These are phyloP conservation scores for Wickerhamiella australiensis DNA, from an alignment of 805 yeast species.

Conservation along the genomic window DNA sequence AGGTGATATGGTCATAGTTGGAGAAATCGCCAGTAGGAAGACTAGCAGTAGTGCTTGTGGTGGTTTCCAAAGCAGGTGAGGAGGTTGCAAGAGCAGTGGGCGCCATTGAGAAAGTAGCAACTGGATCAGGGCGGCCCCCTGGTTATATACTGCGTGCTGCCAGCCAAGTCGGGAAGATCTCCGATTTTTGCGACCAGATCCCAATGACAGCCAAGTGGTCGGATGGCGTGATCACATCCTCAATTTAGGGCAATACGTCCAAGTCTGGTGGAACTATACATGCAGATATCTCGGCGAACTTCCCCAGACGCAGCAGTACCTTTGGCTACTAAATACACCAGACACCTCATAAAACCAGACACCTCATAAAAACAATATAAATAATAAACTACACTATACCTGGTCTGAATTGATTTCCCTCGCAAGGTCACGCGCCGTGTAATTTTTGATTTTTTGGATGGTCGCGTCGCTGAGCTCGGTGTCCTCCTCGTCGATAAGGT, in stretches of 20 bases:
- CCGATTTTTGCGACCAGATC: background rate
- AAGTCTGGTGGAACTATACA: too few species aligned
- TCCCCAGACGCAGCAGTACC: too few species aligned
- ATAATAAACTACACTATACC: background rate
- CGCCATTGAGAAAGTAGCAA: background rate
- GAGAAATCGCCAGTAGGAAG: constrained; percentile 12
- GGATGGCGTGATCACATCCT: background rate
- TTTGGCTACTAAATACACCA: too few species aligned
- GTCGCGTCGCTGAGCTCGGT: constrained; percentile 6
- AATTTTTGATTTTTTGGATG: constrained; percentile 2
- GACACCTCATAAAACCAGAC: too few species aligned
- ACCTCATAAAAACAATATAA: too few species aligned
- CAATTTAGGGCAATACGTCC: too few species aligned
- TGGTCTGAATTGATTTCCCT: background rate
- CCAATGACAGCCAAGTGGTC: background rate
- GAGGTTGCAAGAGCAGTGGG: background rate
- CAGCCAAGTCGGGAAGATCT: background rate
- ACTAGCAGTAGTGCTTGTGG: background rate
- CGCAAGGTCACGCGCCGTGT: constrained; percentile 1
- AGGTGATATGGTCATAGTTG: constrained; percentile 55
- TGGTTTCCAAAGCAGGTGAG: too few species aligned
- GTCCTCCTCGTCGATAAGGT: constrained; percentile 1
- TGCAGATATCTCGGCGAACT: too few species aligned
- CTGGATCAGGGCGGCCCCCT: background rate
- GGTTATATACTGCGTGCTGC: background rate